These are phyloP conservation scores for Wickerhamiella shivajii DNA, from an alignment of 805 yeast genomes.

Conservation along the genomic window DNA sequence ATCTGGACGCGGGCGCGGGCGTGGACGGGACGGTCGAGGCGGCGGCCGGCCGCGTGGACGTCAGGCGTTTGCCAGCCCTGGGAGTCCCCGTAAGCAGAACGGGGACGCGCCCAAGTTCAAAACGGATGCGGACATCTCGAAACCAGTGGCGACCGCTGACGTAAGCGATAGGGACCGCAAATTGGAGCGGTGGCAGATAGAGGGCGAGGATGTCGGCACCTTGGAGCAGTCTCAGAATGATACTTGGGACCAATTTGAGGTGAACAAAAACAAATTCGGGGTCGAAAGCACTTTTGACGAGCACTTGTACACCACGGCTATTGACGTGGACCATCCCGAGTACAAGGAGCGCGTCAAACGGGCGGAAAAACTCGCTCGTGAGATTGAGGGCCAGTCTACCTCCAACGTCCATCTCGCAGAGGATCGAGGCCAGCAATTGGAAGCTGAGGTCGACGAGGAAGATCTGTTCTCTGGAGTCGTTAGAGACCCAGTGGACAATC, in stretches of 20 bases:
- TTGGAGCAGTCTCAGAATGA: slow-evolving; percentile 16
- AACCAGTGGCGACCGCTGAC: slow-evolving; percentile 20
- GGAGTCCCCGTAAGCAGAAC: neutral
- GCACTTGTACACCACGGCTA: slow-evolving; percentile 69
- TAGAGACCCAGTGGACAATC: slow-evolving; percentile 25
- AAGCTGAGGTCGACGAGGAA: slow-evolving; percentile 89
- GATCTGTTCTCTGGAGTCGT: slow-evolving; percentile 90
- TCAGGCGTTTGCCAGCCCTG: slow-evolving; percentile 5
- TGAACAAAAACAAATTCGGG: slow-evolving; percentile 81
- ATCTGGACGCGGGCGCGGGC: slow-evolving; percentile 4
- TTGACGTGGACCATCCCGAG: slow-evolving; percentile 57
- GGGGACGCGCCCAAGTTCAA: slow-evolving; percentile 32
- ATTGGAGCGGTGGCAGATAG: slow-evolving; percentile 77
- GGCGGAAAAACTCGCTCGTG: slow-evolving; percentile 71
- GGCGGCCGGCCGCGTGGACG: slow-evolving; percentile 9
- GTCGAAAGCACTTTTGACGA: slow-evolving; percentile 76
- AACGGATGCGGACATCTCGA: slow-evolving; percentile 78
- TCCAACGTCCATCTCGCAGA: slow-evolving; percentile 77
- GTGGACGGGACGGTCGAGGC: slow-evolving; percentile 7
- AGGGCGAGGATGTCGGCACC: slow-evolving; percentile 19
- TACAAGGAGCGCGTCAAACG: slow-evolving; percentile 45
- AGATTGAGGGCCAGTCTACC: slow-evolving; percentile 54
- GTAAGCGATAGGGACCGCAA: slow-evolving; percentile 44
- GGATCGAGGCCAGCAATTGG: slow-evolving; percentile 66
- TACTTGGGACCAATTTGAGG: slow-evolving; percentile 88